Base-by-base conservation (phyloP, 1,139 yeast genomes). In the Magnusiomyces sp. region DNA sequence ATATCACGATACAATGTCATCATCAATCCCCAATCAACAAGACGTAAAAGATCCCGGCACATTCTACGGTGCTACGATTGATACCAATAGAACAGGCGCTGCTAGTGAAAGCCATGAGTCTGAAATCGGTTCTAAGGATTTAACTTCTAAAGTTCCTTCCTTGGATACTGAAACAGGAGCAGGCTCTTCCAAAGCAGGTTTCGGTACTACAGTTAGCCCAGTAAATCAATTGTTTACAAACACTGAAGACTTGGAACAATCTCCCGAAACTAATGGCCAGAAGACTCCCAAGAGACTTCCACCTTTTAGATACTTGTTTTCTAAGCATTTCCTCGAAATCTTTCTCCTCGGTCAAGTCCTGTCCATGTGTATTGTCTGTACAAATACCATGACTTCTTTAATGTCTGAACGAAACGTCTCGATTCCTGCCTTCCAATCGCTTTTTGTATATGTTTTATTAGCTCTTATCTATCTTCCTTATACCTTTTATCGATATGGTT, bases 361-460 rank as follows among this genome's bases (percentile, higher is more conserved):
- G 45, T 70, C 74, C 13, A 57, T 70, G 57, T 61, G 70, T 52
- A 62, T 71, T 45, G 70, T 69, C 13, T 69, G 72, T 39, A 71
- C 75, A 33, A 71, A 71, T 55, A 71, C 74, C 23, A 57, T 71
- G 55, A 69, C 74, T 23, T 65, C 73, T 4, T 69, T 60, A 43
- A 53, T 72, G 60, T 65, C 67, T 38, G 56, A 68, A 45, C 62
- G 62, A 14, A 71, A 71, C 19, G 62, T 64, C 55, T 61, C 69
- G 34, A 66, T 71, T 55, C 75, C 75, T 23, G 73, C 75, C 2
- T 68, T 71, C 56, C 75, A 71, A 59, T 63, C 71, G 37, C 55
- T 71, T 54, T 66, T 71, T 60, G 69, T 69, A 59, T 71, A 71
- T 52, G 69, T 61, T 17, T 43, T 70, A 43, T 56, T 71, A 52